phyloP scores from a whole-genome alignment of 176 grass and related monocot genomes.

The Triticum monococcum region DNA sequence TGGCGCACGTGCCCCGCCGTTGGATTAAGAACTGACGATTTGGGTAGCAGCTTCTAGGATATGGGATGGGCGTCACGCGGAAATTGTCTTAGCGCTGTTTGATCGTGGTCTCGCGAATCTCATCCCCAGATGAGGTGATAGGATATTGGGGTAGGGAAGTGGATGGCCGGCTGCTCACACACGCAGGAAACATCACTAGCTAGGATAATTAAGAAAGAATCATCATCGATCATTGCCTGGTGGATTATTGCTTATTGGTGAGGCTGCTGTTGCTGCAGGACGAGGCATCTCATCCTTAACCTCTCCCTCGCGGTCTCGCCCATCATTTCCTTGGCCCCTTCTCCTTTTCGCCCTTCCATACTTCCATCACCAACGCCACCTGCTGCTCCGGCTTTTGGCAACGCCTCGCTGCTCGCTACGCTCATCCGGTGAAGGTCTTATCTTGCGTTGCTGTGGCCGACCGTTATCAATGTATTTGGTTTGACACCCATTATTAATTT shows the following conservation, averaged over 20 bases:
- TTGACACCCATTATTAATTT: too few species aligned
- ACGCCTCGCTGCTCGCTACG: neutral
- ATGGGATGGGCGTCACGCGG: neutral
- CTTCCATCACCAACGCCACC: neutral
- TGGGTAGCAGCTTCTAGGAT: neutral
- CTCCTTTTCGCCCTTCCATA: neutral
- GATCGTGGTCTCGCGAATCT: neutral
- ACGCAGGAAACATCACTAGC: neutral
- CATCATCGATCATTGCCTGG: neutral
- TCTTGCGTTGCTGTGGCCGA: too few species aligned
- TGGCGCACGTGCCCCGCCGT: neutral
- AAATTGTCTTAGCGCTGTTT: neutral
- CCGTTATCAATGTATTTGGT: too few species aligned
- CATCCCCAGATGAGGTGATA: neutral
- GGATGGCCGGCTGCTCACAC: neutral
- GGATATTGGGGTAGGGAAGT: neutral
- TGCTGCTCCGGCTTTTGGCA: neutral
- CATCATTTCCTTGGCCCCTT: neutral
- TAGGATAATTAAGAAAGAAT: neutral
- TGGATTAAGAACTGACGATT: neutral
- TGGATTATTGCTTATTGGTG: neutral
- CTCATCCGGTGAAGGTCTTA: too few species aligned
- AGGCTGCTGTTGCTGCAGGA: neutral
- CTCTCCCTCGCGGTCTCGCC: neutral
- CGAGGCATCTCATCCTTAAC: conserved; percentile 2